Conservation (phyloP, 2,329 filamentous ascomycete genomes). For the Harringtonia aguacate region DNA sequence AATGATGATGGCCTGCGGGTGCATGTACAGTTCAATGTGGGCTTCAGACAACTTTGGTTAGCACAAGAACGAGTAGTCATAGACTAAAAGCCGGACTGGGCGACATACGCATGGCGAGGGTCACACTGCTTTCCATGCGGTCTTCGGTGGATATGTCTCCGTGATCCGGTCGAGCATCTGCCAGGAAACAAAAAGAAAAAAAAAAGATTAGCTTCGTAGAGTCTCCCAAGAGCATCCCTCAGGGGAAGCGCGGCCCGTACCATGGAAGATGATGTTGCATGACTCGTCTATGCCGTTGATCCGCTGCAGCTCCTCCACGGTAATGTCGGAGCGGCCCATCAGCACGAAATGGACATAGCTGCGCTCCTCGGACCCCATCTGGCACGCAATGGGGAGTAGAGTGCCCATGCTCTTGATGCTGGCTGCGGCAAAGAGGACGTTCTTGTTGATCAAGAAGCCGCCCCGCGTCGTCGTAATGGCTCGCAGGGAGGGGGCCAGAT, state of each 20-base stretch:
- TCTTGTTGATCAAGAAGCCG: slow-evolving; percentile 43
- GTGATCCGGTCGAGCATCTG: slow-evolving; percentile 70
- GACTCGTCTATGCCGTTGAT: slow-evolving; percentile 67
- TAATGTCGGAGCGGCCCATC: slow-evolving; percentile 61
- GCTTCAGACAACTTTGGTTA: slow-evolving; percentile 19
- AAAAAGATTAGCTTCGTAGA: too few species aligned
- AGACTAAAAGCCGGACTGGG: not conserved
- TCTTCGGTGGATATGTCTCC: slow-evolving; percentile 56
- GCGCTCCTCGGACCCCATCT: slow-evolving; percentile 60
- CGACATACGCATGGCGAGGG: slow-evolving; percentile 50
- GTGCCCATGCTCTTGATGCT: slow-evolving; percentile 62
- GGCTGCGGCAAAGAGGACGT: slow-evolving; percentile 70
- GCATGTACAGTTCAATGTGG: slow-evolving; percentile 63
- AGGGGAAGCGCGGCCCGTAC: slow-evolving; percentile 21
- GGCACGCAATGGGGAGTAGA: slow-evolving; percentile 73
- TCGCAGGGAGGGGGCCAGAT: slow-evolving; percentile 53
- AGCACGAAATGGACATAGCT: slow-evolving; percentile 77
- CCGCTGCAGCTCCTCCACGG: slow-evolving; percentile 55
- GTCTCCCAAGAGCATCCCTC: too few species aligned
- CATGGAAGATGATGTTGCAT: slow-evolving; percentile 56
- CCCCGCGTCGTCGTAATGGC: slow-evolving; percentile 44
- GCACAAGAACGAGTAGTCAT: not conserved
- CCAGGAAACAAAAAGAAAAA: slow-evolving; percentile 1
- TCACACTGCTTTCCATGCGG: slow-evolving; percentile 55
- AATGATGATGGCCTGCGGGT: slow-evolving; percentile 65